Evolutionary conservation across 306 rosid species (phyloP).

Genomic region (Medicago arabica): DNA sequence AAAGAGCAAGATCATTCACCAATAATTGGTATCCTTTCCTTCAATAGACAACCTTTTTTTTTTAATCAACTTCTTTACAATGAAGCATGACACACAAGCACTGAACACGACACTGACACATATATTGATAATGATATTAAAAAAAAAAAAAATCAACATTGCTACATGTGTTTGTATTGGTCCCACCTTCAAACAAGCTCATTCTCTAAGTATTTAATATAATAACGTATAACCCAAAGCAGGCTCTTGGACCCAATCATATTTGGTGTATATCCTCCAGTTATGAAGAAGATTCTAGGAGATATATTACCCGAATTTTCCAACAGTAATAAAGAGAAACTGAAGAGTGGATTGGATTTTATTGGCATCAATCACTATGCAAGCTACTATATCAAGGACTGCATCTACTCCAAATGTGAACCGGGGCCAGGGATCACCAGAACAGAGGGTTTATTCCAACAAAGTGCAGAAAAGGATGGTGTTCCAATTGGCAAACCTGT

Average conservation of each 20-base stretch:
- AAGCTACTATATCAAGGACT: conserved; percentile 53
- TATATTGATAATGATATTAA: no score
- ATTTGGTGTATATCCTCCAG: conserved; percentile 56
- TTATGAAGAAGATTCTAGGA: conserved; percentile 57
- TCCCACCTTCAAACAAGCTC: neutral
- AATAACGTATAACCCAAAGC: conserved; percentile 26
- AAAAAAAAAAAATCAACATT: no score
- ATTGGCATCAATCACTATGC: conserved; percentile 69
- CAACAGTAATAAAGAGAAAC: conserved; percentile 43
- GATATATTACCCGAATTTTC: conserved; percentile 53
- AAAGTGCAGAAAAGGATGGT: conserved; percentile 44
- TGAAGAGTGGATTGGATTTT: conserved; percentile 58
- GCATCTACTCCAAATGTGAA: conserved; percentile 58
- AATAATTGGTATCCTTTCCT: conserved; percentile 48
- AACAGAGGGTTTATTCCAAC: conserved; percentile 55
- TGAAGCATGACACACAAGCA: neutral
- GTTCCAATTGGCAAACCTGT: conserved; percentile 52
- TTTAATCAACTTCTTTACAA: neutral
- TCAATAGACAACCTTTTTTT: neutral
- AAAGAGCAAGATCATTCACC: conserved; percentile 62
- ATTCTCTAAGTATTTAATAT: neutral
- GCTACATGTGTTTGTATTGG: neutral
- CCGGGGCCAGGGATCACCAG: conserved; percentile 52
- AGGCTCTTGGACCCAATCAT: conserved; percentile 67
- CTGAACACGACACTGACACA: neutral